Evolutionary conservation across 75 land plant species (phyloP), one percentile per base, ranked within the genome.

Genomic region (Adiantum capillusveneris): DNA sequence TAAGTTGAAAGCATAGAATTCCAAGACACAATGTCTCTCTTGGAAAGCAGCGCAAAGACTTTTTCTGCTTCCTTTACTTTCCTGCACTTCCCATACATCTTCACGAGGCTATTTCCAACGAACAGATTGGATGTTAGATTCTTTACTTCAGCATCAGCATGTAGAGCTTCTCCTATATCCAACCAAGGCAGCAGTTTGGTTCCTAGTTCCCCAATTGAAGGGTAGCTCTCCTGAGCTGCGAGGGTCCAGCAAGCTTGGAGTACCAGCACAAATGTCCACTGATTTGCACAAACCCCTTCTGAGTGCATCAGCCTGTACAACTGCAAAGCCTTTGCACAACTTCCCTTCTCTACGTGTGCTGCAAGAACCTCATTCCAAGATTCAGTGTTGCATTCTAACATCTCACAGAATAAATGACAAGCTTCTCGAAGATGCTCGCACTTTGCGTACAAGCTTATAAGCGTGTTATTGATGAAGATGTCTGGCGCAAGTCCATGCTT

Each of bases 11-110:
- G 46, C 39, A 57, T 34, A 16, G 61, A 56, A 57, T 60, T 71
- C 75, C 70, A 76, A 27, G 64, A 39, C 26, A 76, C 51, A 14
- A 61, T 60, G 31, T 71, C 65, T n/a, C 63, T 1, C 22, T 46
- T 16, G 5, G 50, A 21, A 3, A 46, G 1, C 1, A 17, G 1
- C 17, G 3, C 25, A 5, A 55, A 22, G 12, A 26, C 57, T 6
- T 53, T 13, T 0, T 21, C 1, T 24, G 70, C 56, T 44, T 52
- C 29, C 34, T 39, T 7, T 20, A 73, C 55, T 11, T 45, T 30
- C 20, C 70, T 69, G 2, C 50, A 59, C 49, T 60, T 72, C 0
- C 67, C 13, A 29, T 65, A 60, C 64, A 55, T 60, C 24, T 60
- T 45, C 43, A 65, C 22, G 20, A 65, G 29, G 17, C 50, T 49